A percentile compares a stretch with the other conserved stretches of the same genome.
Evolutionary conservation across 306 rosid genomes (phyloP).

Genomic region (Abrus pulchellus): DNA sequence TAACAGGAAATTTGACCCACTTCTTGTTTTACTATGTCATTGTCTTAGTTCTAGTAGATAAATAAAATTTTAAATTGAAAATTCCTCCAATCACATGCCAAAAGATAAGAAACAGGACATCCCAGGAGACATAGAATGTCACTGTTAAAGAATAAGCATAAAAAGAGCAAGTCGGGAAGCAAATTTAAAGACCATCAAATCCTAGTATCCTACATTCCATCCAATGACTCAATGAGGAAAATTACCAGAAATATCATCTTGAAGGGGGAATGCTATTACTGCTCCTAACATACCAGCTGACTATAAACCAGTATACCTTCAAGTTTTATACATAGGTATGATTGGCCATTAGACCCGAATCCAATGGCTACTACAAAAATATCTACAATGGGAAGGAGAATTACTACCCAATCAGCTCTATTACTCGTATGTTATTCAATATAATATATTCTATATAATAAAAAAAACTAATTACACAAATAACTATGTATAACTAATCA

Average conservation of each 20-base stretch:
- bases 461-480: too few species aligned
- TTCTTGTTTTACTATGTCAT: background rate
- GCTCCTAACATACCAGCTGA: background rate
- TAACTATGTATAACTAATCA: too few species aligned
- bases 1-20: background rate
- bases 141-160: background rate
- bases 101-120: background rate
- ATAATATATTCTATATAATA: too few species aligned
- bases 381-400: too few species aligned
- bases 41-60: background rate
- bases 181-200: background rate
- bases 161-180: background rate
- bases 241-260: too few species aligned
- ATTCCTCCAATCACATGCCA: conserved; percentile 22
- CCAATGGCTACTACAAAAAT: too few species aligned
- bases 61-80: background rate
- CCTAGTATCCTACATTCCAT: background rate
- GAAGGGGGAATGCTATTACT: background rate
- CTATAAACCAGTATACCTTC: background rate
- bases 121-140: background rate
- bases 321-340: too few species aligned
- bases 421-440: too few species aligned
- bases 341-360: too few species aligned
- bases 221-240: background rate
- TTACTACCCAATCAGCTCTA: too few species aligned